Base-by-base conservation (phyloP, 257 asterid genomes). In the Ballota nigra region DNA sequence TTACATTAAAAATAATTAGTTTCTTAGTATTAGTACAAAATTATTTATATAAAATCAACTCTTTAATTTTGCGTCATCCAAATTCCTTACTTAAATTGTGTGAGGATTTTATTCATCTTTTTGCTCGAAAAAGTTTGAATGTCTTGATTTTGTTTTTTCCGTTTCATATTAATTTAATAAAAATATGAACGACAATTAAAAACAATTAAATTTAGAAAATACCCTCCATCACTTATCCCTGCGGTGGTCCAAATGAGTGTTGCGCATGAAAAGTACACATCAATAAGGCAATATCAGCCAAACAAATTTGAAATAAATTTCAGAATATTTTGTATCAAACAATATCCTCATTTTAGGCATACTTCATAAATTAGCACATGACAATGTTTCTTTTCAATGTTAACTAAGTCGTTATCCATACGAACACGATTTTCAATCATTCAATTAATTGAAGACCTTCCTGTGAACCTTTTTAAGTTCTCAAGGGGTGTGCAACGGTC, bases 301-400 rank as follows among this genome's bases (percentile, higher is more conserved):
- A 66, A 15, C 13, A 53, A 28, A 57, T 40, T 57, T 34, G 60
- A 52, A 58, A 45, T 66, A 8, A 68, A 61, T 13, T 72, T 53
- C 38, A 41, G 34, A 67, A 49, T 67, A 67, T 8, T 9, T 18
- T 16, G 34, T 52, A 33, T 36, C 38, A 28, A 66, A 41, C 6
- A 47, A 72, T 28, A 68, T 51, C 63, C 63, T 51, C 63, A 66
- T 72, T 57, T 61, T 66, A 13, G 67, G 70, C 65, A 63, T 45
- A 64, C 15, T 43, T 77, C 49, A 77, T 77, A 65, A 70, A 77
- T 77, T 64, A 22, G 58, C 81, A 77, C 77, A 77, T 77, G 73
- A 43, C 5, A 12, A 18, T 77, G 81, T 71, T 73, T 65, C 36
- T 55, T 47, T 29, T 19, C 11, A 34, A 47, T 20, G 13, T 34